Base-by-base conservation (phyloP, 768 basidiomycete genomes). In the Pleurotus citrinopileatus region DNA sequence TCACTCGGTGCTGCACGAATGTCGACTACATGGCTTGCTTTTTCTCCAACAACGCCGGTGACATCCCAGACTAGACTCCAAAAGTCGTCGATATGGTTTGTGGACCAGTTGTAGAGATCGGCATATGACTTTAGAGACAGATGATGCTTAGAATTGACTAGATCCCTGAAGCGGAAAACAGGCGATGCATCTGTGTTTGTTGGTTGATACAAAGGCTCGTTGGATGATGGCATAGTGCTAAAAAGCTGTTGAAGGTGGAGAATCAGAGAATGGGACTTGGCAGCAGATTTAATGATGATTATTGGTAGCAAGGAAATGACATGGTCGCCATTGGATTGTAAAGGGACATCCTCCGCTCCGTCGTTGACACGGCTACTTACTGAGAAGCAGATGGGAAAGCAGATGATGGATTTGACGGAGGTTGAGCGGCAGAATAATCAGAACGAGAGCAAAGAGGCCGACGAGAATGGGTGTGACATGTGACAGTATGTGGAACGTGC, bases 41-140 rank as follows among this genome's bases (percentile, higher is more conserved):
- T 88, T 55, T 76, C 55, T 17, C 88, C 87, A 52, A 87, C 71
- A 56, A 90, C 73, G 47, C 64, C 65, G 2, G 83, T 80, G 50
- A 74, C 73, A 62, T 90, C 87, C 89, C 89, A 92, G n/a, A 87
- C 82, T 13, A 75, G 62, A 28, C 71, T 70, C 90, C 89, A 92
- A 69, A 92, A 92, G 32, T 69, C 66, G 56, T 81, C 79, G 55
- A 86, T 73, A 62, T 86, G 65, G 22, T 69, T 59, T 3, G 74
- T 78, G 1, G 87, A 89, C 89, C 89, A 88, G 34, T 57, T 63
- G 61, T 83, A 88, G 4, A 91, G 73, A 52, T 90, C 86, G 52
- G 75, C 62, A 65, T 91, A 91, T 9, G 79, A 72, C 26, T 60
- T 50, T 12, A 90, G 69, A 12, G 67, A 56, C 8, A 83, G 67